A percentile compares a stretch with the other conserved stretches of the same genome.
phyloP scores from a whole-genome alignment of 768 basidiomycete genomes.

The Asterophora parasitica region DNA sequence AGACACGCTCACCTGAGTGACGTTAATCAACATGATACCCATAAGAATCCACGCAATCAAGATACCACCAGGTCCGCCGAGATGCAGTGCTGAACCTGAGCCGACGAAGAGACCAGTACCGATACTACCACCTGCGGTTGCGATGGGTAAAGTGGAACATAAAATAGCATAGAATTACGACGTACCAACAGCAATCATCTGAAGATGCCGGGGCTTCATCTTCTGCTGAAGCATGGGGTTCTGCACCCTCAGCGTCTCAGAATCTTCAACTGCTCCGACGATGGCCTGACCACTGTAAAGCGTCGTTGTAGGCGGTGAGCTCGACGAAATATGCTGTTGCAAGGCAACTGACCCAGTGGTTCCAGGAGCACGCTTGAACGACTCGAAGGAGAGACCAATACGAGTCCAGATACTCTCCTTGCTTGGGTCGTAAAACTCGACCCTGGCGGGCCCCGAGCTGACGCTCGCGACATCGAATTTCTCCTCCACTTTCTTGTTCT shows the following conservation, averaged over 20 bases:
- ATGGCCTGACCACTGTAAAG: conserved; percentile 33
- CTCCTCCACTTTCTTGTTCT: conserved; percentile 29
- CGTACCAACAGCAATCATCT: conserved; percentile 47
- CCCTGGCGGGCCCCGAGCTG: conserved; percentile 21
- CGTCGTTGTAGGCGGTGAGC: background rate
- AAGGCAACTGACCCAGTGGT: conserved; percentile 34
- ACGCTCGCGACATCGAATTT: conserved; percentile 28
- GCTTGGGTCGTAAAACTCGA: conserved; percentile 42
- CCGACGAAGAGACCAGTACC: conserved; percentile 48
- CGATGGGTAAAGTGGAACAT: background rate
- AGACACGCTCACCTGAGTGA: conserved; percentile 32
- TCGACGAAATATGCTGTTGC: background rate
- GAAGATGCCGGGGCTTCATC: conserved; percentile 43
- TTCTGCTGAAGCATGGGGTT: conserved; percentile 43
- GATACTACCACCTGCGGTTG: conserved; percentile 36
- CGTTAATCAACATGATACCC: conserved; percentile 44
- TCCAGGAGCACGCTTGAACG: conserved; percentile 44
- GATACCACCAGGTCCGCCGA: conserved; percentile 39
- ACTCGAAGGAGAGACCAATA: conserved; percentile 35
- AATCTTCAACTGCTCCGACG: conserved; percentile 31
- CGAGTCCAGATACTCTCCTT: conserved; percentile 44
- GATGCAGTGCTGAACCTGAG: conserved; percentile 34
- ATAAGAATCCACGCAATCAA: conserved; percentile 42
- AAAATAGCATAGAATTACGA: background rate
- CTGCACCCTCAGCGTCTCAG: conserved; percentile 33